Base-by-base conservation (phyloP, 2,329 filamentous ascomycete genomes). In the Neurospora crassa region DNA sequence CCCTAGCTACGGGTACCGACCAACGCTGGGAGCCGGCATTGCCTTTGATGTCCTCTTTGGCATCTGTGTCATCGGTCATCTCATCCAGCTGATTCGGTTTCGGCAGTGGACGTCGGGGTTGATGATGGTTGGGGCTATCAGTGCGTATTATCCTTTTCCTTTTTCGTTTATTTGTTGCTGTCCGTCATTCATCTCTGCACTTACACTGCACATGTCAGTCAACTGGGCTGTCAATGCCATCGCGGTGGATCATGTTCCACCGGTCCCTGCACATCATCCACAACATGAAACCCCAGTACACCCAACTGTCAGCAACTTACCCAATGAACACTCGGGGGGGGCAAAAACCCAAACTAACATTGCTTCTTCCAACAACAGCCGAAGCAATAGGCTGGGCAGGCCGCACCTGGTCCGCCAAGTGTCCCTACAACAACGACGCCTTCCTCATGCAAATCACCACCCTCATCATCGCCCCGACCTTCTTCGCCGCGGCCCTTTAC, bases 401-500 rank as follows among this genome's bases (percentile, higher is more conserved):
- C 14, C 80, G 84, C 41, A 81, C 83, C 3, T 86, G 83, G 82
- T 84, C 84, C 11, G 77, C 82, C 18, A 74, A 82, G 68, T 86
- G 84, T 70, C 83, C 83, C 1, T 86, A 86, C 74, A 85, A 84
- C 75, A 71, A 77, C 14, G 81, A 81, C 16, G 83, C 84, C 14
- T 86, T 85, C 71, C 76, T 86, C 5, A 83, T 86, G 76, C 84
- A 86, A 74, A 85, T 85, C 59, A 83, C 82, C 1, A 82, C 81
- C 12, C 81, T 82, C 68, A 80, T 82, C 71, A 79, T 82, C 70
- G 79, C 77, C 10, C 85, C 84, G 11, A 83, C 83, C 6, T 86
- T 86, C 78, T 85, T 84, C 76, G 84, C 84, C 16, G 84, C 84
- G 1, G 84, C 82, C 1, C 80, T 86, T 68, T 86, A 86, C 76